These are phyloP conservation scores for Candida railenensis DNA, from an alignment of 805 yeast genomes.

Conservation along the genomic window DNA sequence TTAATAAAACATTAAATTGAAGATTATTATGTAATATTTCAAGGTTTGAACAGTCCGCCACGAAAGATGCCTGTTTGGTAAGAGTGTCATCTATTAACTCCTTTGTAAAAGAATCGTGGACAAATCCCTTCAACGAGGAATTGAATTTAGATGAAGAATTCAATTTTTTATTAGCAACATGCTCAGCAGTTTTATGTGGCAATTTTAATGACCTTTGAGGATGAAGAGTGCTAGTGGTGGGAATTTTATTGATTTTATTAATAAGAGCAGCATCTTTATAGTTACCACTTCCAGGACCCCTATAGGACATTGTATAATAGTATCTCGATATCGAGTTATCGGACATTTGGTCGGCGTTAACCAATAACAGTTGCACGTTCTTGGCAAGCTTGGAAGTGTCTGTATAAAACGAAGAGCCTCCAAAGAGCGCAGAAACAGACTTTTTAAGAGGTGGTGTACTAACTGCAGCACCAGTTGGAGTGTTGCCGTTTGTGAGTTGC, in stretches of 20 bases:
- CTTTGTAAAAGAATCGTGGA: slow-evolving; percentile 32
- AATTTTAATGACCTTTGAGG: slow-evolving; percentile 7
- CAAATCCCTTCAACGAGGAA: slow-evolving; percentile 35
- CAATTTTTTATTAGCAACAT: slow-evolving; percentile 14
- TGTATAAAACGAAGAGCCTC: slow-evolving; percentile 18
- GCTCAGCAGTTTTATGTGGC: slow-evolving; percentile 18
- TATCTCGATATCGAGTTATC: slow-evolving; percentile 34
- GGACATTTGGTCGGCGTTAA: slow-evolving; percentile 35
- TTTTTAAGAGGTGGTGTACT: slow-evolving; percentile 11
- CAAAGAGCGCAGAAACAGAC: slow-evolving; percentile 15
- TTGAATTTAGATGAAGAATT: slow-evolving; percentile 12
- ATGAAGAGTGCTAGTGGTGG: slow-evolving; percentile 13
- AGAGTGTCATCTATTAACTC: slow-evolving; percentile 29
- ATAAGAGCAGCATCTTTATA: slow-evolving; percentile 44
- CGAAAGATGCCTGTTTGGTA: slow-evolving; percentile 25
- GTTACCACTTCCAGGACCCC: slow-evolving; percentile 48
- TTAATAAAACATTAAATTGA: slow-evolving; percentile 38
- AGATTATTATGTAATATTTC: slow-evolving; percentile 45
- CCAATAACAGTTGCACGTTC: slow-evolving; percentile 32
- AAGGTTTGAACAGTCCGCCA: slow-evolving; percentile 37
- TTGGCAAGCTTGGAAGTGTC: slow-evolving; percentile 29
- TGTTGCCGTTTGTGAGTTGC: background rate
- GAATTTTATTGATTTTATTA: slow-evolving; percentile 38
- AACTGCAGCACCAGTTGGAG: background rate
- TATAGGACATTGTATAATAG: slow-evolving; percentile 37